A percentile compares a stretch with the other conserved stretches of the same genome.
Evolutionary conservation across 2,329 filamentous ascomycete genomes (phyloP).

Genomic region (Clathrospora elynae): DNA sequence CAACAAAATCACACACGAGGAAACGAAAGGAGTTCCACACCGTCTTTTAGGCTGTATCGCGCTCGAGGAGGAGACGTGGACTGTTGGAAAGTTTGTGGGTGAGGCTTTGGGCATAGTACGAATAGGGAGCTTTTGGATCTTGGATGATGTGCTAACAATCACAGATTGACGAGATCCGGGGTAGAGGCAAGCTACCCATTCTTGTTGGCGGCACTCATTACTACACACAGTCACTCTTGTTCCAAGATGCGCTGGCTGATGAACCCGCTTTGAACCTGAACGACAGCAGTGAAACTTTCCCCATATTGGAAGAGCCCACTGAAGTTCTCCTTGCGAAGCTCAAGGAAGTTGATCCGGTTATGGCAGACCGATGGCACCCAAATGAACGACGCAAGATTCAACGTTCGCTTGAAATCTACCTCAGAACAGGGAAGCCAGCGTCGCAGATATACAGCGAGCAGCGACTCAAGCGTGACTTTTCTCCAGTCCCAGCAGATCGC

Average conservation of each 20-base stretch:
- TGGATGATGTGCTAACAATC: slow-evolving; percentile 2
- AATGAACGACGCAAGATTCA: slow-evolving; percentile 89
- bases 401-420: slow-evolving; percentile 86
- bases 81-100: slow-evolving; percentile 75
- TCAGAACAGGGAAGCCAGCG: slow-evolving; percentile 78
- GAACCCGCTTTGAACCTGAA: slow-evolving; percentile 45
- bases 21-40: slow-evolving; percentile 81
- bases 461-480: slow-evolving; percentile 42
- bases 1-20: slow-evolving; percentile 80
- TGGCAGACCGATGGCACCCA: slow-evolving; percentile 92
- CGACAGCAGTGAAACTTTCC: slow-evolving; percentile 52
- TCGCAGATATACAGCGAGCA: slow-evolving; percentile 90
- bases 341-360: slow-evolving; percentile 79
- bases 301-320: slow-evolving; percentile 73
- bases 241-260: slow-evolving; percentile 70
- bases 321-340: slow-evolving; percentile 75
- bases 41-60: slow-evolving; percentile 83
- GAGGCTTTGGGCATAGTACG: slow-evolving; percentile 64
- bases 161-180: slow-evolving; percentile 75
- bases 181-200: slow-evolving; percentile 80
- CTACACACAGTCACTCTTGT: slow-evolving; percentile 87
- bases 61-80: slow-evolving; percentile 80
- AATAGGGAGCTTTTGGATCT: rapidly evolving
- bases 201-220: slow-evolving; percentile 95
- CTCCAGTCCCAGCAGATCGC: slow-evolving; percentile 7